phyloP scores from a whole-genome alignment of 495 filamentous ascomycete genomes.

The Hypomontagnella submonticulosa region DNA sequence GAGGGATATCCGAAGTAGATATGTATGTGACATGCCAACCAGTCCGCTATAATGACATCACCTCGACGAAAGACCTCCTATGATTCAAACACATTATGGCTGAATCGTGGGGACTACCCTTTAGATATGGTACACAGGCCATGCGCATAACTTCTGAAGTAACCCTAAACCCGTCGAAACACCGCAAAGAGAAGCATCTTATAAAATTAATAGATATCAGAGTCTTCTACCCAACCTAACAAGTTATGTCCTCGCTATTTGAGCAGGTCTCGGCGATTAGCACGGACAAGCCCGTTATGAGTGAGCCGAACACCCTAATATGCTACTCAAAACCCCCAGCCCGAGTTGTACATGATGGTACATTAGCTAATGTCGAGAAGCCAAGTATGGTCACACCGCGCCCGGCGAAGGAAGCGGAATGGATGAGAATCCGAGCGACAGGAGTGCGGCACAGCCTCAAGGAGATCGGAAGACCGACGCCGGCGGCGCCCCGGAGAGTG shows the following conservation, averaged over 20 bases:
- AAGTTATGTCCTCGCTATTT: slow-evolving; percentile 25
- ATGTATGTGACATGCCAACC: background rate
- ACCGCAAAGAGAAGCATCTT: too few species aligned
- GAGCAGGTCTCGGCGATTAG: slow-evolving; percentile 12
- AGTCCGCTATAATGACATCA: slow-evolving; percentile 23
- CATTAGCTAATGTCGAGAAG: slow-evolving; percentile 13
- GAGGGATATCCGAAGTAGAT: too few species aligned
- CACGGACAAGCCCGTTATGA: slow-evolving; percentile 12
- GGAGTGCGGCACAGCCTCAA: slow-evolving; percentile 4
- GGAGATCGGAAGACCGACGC: slow-evolving; percentile 7
- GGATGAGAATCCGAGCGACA: slow-evolving; percentile 12
- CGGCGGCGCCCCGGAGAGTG: background rate
- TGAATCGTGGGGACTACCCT: background rate
- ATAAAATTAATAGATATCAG: too few species aligned
- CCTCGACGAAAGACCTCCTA: slow-evolving; percentile 10
- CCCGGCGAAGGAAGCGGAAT: slow-evolving; percentile 11
- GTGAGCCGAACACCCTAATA: background rate
- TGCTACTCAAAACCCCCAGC: too few species aligned
- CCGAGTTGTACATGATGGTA: background rate
- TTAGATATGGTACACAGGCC: too few species aligned
- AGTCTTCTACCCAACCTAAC: background rate
- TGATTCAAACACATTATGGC: background rate
- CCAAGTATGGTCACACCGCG: slow-evolving; percentile 14
- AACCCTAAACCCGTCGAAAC: too few species aligned
- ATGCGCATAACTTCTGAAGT: too few species aligned